These are phyloP conservation scores for Globisporangium parvum DNA, from an alignment of 352 stramenopile genomes.

Conservation along the genomic window DNA sequence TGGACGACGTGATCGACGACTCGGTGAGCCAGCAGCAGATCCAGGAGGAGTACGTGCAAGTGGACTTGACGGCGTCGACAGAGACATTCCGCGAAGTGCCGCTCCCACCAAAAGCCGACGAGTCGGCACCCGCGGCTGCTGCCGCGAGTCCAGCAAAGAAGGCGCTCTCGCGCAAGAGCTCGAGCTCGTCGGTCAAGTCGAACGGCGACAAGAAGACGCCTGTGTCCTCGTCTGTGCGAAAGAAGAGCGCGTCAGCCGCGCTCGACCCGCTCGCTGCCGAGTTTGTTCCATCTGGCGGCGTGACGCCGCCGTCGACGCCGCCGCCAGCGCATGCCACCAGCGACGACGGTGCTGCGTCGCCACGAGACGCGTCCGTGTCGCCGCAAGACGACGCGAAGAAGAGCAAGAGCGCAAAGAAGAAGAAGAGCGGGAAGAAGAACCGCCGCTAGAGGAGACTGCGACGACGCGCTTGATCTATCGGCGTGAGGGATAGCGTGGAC, in stretches of 20 bases:
- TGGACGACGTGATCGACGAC: constrained; percentile 36
- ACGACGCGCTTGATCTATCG: no score
- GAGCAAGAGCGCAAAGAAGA: constrained; percentile 57
- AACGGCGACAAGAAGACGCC: constrained; percentile 20
- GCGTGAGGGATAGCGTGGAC: no score
- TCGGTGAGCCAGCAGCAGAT: constrained; percentile 29
- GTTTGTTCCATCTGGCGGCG: background rate
- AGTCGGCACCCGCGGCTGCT: background rate
- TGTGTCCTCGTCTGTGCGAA: constrained; percentile 1
- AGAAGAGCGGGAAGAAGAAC: constrained; percentile 65
- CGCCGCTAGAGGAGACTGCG: constrained; percentile 13
- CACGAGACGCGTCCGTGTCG: constrained; percentile 13
- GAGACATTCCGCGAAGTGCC: constrained; percentile 24
- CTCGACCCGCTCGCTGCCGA: background rate
- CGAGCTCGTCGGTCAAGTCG: constrained; percentile 16
- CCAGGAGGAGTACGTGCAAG: constrained; percentile 62
- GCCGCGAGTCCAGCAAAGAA: constrained; percentile 14
- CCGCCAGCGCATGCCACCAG: constrained; percentile 6
- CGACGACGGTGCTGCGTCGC: constrained; percentile 11
- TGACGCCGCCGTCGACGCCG: constrained; percentile 4
- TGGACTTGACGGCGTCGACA: constrained; percentile 51
- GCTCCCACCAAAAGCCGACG: constrained; percentile 9
- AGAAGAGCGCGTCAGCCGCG: constrained; percentile 12
- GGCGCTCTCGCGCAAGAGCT: constrained; percentile 18
- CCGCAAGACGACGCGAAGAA: constrained; percentile 21